Percentiles rank a stretch among this genome's conserved stretches.
Evolutionary conservation across 2,329 filamentous ascomycete species (phyloP).

Genomic region (Paraphoma sp.): DNA sequence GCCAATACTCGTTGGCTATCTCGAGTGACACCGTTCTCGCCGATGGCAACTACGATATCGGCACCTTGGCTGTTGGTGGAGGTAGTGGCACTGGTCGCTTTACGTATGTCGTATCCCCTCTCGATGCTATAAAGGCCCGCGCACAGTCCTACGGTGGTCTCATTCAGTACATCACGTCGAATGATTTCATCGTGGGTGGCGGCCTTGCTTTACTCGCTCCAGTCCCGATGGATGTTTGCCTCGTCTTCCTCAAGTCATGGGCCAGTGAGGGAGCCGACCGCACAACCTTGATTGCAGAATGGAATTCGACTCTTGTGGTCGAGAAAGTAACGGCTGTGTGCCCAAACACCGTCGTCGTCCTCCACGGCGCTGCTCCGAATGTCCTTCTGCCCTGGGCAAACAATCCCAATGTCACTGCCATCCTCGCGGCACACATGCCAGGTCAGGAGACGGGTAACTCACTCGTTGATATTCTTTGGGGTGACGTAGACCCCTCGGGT

Average conservation of each 20-base stretch:
- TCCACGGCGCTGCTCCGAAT: constrained; percentile 49
- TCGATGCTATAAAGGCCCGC: constrained; percentile 49
- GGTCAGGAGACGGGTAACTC: constrained; percentile 50
- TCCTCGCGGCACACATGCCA: constrained; percentile 49
- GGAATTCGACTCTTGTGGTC: constrained; percentile 50
- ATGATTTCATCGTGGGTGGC: constrained; percentile 40
- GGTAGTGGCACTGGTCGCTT: constrained; percentile 52
- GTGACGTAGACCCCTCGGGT: constrained; percentile 76
- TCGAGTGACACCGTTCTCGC: neutral
- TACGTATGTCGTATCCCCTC: constrained; percentile 48
- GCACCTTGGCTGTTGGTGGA: constrained; percentile 53
- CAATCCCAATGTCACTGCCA: constrained; percentile 50
- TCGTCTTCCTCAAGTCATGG: constrained; percentile 65
- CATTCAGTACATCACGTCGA: constrained; percentile 56
- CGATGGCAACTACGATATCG: constrained; percentile 41
- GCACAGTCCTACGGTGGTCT: constrained; percentile 37
- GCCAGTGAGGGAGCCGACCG: constrained; percentile 55
- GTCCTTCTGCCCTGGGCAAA: constrained; percentile 48
- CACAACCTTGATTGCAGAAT: constrained; percentile 47
- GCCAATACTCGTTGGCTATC: constrained; percentile 38
- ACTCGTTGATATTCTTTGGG: constrained; percentile 65
- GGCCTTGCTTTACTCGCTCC: constrained; percentile 36
- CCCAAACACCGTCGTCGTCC: constrained; percentile 59
- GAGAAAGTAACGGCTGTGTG: constrained; percentile 53
- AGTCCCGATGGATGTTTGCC: constrained; percentile 51